These are phyloP conservation scores for Trametes cingulata DNA, from an alignment of 768 basidiomycete species.

Conservation along the genomic window DNA sequence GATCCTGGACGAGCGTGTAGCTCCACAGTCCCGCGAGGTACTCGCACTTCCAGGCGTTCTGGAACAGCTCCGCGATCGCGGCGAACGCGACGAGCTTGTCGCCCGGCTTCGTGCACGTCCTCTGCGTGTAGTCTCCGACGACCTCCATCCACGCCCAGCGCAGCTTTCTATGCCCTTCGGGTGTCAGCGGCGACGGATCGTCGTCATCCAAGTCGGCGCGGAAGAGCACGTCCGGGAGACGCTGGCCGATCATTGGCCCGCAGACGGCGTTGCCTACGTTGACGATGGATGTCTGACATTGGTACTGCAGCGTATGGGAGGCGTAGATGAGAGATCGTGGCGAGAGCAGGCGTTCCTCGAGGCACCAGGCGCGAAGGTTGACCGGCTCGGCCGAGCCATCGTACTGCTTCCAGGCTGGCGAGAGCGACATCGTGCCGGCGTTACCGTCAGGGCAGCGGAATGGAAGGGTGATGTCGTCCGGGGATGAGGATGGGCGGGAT, in stretches of 20 bases:
- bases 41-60: conserved; percentile 2
- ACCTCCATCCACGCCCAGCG: conserved; percentile 2
- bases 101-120: neutral
- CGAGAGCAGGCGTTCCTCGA: conserved; percentile 13
- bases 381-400: conserved; percentile 3
- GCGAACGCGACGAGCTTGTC: conserved; percentile 19
- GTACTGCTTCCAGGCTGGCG: conserved; percentile 2
- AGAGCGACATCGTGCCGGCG: conserved; percentile 1
- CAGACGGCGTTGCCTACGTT: conserved; percentile 7
- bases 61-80: conserved; percentile 10
- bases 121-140: conserved; percentile 6
- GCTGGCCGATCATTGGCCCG: neutral
- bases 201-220: neutral
- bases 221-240: conserved; percentile 3
- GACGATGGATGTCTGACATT: conserved; percentile 4
- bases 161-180: neutral
- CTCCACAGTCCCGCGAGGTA: conserved; percentile 18
- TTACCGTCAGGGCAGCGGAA: neutral
- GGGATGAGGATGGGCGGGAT: neutral
- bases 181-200: neutral
- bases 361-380: conserved; percentile 13
- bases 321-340: conserved; percentile 9
- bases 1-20: neutral
- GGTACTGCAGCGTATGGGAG: conserved; percentile 14
- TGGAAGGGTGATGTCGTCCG: neutral